Conservation (phyloP, 805 yeast species). For the Candida insectorum region DNA sequence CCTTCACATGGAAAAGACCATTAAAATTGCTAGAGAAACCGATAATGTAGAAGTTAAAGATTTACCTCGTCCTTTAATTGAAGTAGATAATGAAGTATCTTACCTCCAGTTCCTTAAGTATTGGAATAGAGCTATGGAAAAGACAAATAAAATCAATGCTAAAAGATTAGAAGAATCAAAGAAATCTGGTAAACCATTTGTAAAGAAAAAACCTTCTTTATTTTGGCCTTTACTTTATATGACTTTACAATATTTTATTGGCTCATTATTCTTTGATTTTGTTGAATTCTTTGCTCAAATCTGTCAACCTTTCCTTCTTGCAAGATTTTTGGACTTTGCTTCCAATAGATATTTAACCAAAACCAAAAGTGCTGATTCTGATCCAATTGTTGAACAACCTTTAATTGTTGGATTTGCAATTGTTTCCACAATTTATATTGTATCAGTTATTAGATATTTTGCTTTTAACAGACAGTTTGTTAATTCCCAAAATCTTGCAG, state of each 20-base stretch:
- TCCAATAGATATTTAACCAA: conserved; percentile 6
- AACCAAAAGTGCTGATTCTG: neutral
- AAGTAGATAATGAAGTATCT: conserved; percentile 15
- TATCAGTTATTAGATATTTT: conserved; percentile 20
- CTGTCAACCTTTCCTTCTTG: conserved; percentile 12
- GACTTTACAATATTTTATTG: conserved; percentile 3
- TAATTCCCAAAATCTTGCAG: conserved; percentile 12
- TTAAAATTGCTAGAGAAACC: conserved; percentile 7
- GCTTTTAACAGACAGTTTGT: conserved; percentile 20
- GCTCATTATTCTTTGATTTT: conserved; percentile 7
- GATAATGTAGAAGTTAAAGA: conserved; percentile 38
- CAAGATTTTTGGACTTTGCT: conserved; percentile 12
- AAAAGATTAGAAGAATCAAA: conserved; percentile 8
- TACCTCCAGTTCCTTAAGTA: conserved; percentile 15
- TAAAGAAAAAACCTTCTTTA: conserved; percentile 9
- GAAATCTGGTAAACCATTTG: conserved; percentile 14
- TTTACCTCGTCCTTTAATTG: conserved; percentile 50
- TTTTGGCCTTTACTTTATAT: conserved; percentile 4
- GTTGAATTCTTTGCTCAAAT: conserved; percentile 12
- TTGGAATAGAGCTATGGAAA: conserved; percentile 19
- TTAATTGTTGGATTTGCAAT: conserved; percentile 23
- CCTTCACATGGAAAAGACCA: conserved; percentile 6
- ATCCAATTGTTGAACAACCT: conserved; percentile 14
- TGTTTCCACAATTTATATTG: conserved; percentile 23
- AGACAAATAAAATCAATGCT: conserved; percentile 12